Evolutionary conservation across 2,329 filamentous ascomycete genomes (phyloP), one percentile per base, ranked within the genome.

Genomic region (Didymosphaeria variabile): DNA sequence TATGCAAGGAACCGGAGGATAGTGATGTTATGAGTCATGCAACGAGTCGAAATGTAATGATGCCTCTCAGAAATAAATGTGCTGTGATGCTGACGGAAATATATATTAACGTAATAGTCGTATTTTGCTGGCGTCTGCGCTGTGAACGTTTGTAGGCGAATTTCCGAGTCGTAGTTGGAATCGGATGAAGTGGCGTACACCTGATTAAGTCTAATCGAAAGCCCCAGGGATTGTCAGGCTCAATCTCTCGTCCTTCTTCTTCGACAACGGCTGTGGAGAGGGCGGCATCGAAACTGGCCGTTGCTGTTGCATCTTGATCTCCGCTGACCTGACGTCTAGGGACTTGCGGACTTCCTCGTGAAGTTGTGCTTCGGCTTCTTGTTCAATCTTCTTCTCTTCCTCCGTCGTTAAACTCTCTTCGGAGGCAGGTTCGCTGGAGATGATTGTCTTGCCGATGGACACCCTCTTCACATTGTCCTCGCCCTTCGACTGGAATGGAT

Each of bases 361-460:
- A 3, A 79, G 70, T 57, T 80, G 76, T 42, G 66, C 67, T 46
- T 77, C 70, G n/a, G 72, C 77, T 58, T 76, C 62, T n/a, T 67
- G 59, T 53, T 77, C 77, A 23, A 75, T 72, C 26, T 70, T 68
- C 63, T 74, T 70, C 64, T 78, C 76, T 21, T 78, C 73, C 0
- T 75, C 72, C 36, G 59, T 61, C 40, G 62, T 69, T 40, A 71
- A 60, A 9, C 26, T 45, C 44, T 68, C 63, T 21, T 47, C 53
- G 19, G 60, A 57, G 15, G 45, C 53, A 1, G 54, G n/a, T 17
- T 63, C 62, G 23, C 58, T 58, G 5, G 70, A 72, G 42, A 79
- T 71, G 45, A 79, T 59, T 0, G 75, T 78, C 34, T 77, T 77
- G 36, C 77, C 77, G 31, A 79, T 79, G 0, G 75, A 77, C 1